These are phyloP conservation scores for Sechiopsis laciniata DNA, from an alignment of 306 rosid species.

Conservation along the genomic window DNA sequence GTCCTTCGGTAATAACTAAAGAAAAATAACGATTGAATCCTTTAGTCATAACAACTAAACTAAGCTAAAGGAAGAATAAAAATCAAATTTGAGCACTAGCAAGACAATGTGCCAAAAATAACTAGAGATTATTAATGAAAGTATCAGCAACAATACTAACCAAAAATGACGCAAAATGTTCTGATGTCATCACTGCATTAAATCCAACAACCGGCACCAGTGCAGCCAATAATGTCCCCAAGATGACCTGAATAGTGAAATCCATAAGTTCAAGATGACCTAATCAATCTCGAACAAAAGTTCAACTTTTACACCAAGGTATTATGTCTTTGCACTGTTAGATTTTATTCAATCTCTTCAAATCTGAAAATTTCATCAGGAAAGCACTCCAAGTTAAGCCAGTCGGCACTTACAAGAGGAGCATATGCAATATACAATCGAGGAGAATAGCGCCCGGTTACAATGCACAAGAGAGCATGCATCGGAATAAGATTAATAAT, in stretches of 20 bases:
- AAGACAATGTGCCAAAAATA: background rate
- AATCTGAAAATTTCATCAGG: background rate
- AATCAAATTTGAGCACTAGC: background rate
- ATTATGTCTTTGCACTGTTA: background rate
- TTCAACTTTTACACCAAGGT: background rate
- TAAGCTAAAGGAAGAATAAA: background rate
- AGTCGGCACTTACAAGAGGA: slow-evolving; percentile 76
- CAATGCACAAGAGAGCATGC: slow-evolving; percentile 92
- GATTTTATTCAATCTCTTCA: background rate
- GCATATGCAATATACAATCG: slow-evolving; percentile 92
- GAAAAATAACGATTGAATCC: background rate
- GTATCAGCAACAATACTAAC: slow-evolving; percentile 38
- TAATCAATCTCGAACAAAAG: slow-evolving; percentile 4
- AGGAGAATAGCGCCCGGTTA: slow-evolving; percentile 92
- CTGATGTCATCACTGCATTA: slow-evolving; percentile 96
- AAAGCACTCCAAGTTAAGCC: slow-evolving; percentile 8
- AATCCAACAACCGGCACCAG: slow-evolving; percentile 98
- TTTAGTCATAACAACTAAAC: background rate
- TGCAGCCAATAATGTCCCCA: slow-evolving; percentile 87
- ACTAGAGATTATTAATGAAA: background rate
- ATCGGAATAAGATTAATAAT: slow-evolving; percentile 97
- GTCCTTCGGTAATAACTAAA: background rate
- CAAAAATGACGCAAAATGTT: slow-evolving; percentile 95
- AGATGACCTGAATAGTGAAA: slow-evolving; percentile 57
- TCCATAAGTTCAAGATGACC: slow-evolving; percentile 27